These are phyloP conservation scores for Xylaria digitata DNA, from an alignment of 2,329 filamentous ascomycete genomes.

Conservation along the genomic window DNA sequence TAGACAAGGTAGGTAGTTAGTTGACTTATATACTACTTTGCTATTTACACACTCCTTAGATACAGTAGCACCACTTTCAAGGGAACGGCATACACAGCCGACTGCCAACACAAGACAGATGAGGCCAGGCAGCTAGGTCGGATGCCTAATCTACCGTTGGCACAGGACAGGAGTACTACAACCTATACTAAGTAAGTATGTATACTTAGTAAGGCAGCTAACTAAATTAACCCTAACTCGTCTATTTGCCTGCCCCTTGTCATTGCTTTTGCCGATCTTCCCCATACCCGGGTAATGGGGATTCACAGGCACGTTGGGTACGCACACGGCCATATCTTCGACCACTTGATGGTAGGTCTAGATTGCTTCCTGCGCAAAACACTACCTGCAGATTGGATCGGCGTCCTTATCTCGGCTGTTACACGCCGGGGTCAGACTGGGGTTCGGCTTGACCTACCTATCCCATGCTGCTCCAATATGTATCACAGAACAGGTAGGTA, in stretches of 20 bases:
- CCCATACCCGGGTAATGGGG: neutral
- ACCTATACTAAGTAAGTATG: too few relatives aligned
- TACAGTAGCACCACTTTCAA: too few relatives aligned
- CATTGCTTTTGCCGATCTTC: constrained; percentile 14
- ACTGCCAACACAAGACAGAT: neutral
- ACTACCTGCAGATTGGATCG: neutral
- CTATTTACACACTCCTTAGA: too few relatives aligned
- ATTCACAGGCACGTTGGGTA: neutral
- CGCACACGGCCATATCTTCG: too few relatives aligned
- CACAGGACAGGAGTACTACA: too few relatives aligned
- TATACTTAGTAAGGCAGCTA: too few relatives aligned
- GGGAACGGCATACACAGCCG: neutral
- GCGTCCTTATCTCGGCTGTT: neutral
- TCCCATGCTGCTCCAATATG: neutral
- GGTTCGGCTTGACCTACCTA: too few relatives aligned
- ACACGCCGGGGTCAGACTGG: neutral
- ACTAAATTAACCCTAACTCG: neutral
- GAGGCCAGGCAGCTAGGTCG: too few relatives aligned
- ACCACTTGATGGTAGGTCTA: too few relatives aligned
- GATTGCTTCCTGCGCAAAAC: constrained; percentile 4
- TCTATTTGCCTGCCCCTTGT: neutral
- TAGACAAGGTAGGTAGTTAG: constrained; percentile 1
- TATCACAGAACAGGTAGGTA: neutral
- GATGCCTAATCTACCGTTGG: too few relatives aligned
- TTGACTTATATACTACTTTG: neutral